Evolutionary conservation across 169 alveolate species (phyloP).

Genomic region (Plasmodium adleri): DNA sequence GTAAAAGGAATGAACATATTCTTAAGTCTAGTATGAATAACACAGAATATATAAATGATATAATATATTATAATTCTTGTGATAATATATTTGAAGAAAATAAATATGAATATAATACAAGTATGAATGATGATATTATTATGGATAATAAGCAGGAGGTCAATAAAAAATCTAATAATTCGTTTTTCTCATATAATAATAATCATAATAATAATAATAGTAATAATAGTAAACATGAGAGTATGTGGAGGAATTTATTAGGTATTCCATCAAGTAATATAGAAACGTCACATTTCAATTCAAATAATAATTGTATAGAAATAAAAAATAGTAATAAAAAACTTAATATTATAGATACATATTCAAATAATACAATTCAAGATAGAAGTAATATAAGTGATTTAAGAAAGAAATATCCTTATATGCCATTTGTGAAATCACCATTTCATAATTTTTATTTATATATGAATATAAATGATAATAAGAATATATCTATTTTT

Average conservation of each 20-base stretch:
- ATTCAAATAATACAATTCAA: conserved; percentile 13
- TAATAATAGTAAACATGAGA: not conserved
- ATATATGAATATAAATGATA: conserved; percentile 23
- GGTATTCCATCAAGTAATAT: not conserved
- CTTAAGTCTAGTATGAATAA: not conserved
- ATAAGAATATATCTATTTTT: conserved; percentile 41
- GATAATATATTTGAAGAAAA: not conserved
- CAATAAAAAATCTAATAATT: not conserved
- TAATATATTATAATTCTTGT: not conserved
- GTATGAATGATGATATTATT: conserved; percentile 11
- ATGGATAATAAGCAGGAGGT: no score
- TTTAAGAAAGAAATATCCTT: conserved; percentile 26
- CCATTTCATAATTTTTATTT: conserved; percentile 74
- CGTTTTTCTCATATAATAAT: not conserved
- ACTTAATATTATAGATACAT: conserved; percentile 5
- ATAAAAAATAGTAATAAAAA: conserved; percentile 11
- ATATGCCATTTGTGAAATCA: conserved; percentile 51
- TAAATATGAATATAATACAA: not conserved
- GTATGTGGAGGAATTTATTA: not conserved
- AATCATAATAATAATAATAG: not conserved
- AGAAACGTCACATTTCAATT: not conserved
- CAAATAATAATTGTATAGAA: conserved; percentile 40
- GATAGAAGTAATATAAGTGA: conserved; percentile 20
- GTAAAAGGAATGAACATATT: not conserved
- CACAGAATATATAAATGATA: not conserved